phyloP scores from a whole-genome alignment of 805 yeast genomes.

The Candida krabiensis region DNA sequence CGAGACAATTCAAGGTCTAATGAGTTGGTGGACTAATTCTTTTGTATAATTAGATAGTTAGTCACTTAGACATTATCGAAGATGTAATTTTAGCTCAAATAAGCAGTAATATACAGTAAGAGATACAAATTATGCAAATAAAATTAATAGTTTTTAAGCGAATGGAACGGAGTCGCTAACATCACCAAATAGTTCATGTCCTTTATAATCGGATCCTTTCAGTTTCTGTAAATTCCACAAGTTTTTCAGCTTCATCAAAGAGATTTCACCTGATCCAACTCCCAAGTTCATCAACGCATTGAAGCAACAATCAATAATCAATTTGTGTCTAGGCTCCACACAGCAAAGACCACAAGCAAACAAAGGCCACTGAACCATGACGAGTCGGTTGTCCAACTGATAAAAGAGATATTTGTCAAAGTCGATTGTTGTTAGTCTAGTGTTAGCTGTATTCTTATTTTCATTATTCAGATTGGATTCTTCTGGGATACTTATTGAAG shows the following conservation, averaged over 20 bases:
- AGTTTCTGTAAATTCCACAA: conserved; percentile 29
- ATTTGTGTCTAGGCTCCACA: conserved; percentile 25
- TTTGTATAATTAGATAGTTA: no score
- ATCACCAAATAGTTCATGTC: conserved; percentile 24
- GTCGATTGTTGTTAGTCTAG: conserved; percentile 13
- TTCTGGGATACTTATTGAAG: conserved; percentile 5
- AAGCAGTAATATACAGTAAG: no score
- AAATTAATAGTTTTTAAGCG: conserved; percentile 17
- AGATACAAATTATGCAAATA: no score
- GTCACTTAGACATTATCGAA: no score
- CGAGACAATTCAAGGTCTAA: conserved; percentile 39
- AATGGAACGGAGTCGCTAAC: conserved; percentile 35
- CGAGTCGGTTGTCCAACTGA: conserved; percentile 32
- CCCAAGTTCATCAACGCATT: conserved; percentile 30
- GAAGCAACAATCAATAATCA: conserved; percentile 32
- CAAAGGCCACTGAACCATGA: conserved; percentile 37
- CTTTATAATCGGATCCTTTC: conserved; percentile 19
- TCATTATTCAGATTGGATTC: conserved; percentile 10
- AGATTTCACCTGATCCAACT: conserved; percentile 33
- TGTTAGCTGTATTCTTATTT: conserved; percentile 9
- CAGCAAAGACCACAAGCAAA: conserved; percentile 33
- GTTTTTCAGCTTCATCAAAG: conserved; percentile 25
- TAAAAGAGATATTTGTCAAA: conserved; percentile 31
- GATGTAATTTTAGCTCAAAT: no score
- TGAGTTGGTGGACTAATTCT: conserved; percentile 30